Evolutionary conservation across 106 monocot species (phyloP), one percentile per base, ranked within the genome.

Genomic region (Platanthera guangdongensis): DNA sequence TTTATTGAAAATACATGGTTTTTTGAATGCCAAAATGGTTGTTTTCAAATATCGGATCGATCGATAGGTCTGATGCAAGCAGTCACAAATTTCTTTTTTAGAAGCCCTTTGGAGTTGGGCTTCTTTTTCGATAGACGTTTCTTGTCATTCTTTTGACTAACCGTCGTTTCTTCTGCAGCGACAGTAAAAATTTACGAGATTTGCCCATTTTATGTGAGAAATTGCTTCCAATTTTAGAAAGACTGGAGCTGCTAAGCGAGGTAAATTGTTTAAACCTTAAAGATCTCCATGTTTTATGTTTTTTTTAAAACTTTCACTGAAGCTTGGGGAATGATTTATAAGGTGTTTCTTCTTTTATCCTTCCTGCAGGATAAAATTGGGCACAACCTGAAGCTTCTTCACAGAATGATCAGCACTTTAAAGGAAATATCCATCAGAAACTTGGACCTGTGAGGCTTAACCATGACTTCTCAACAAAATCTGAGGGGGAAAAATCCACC

Each of bases 371-470:
- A 93, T 51, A 93, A 90, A 79, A 73, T 87, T 14, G 90, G 93
- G 7, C 80, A 86, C 10, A 71, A 67, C 71, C 83, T 93, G 25
- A 93, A 88, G 71, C 71, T 86, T 39, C 86, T 93, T 67, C 87
- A 86, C 10, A 82, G 93, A 80, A 86, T 84, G 65, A 78, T 93
- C 22, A 84, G 80, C 73, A 77, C 80, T 30, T 83, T 93, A 13
- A 93, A 93, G 80, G 92, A 93, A 75, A 77, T 90, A 76, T 80
- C 92, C n/a, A 82, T 92, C 21, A 84, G 85, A 74, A 83, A 80
- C 59, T 71, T 92, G 75, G 79, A 89, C 0, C 9, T 78, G 21
- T 81, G 62, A 80, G n/a, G 48, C 63, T 39, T 39, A 39, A 39
- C 2, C 39, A 39, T 39, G 39, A 3, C 39, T 39, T 39, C 39